phyloP scores from a whole-genome alignment of 345 rosid species.

The Lagerstroemia speciosa region DNA sequence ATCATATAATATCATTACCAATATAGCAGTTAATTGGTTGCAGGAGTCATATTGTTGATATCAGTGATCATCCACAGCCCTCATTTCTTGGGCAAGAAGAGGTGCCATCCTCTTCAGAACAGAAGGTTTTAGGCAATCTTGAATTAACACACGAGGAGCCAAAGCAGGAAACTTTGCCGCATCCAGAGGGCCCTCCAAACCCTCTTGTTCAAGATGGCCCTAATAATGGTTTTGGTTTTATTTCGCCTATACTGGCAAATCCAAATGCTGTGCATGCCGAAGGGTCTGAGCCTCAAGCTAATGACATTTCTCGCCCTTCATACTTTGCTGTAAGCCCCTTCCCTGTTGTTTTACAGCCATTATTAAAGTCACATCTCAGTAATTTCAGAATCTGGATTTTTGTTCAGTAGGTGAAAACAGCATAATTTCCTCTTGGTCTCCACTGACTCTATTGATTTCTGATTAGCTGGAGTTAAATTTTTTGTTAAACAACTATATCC shows the following conservation, averaged over 20 bases:
- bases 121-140: constrained; percentile 12
- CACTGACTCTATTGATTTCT: neutral
- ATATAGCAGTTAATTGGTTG: constrained; percentile 4
- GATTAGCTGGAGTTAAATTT: neutral
- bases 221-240: constrained; percentile 39
- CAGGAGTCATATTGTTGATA: constrained; percentile 32
- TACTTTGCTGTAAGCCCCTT: constrained; percentile 29
- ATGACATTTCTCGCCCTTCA: constrained; percentile 27
- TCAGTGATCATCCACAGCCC: constrained; percentile 30
- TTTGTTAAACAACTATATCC: neutral
- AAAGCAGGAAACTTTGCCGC: constrained; percentile 28
- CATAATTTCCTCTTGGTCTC: neutral
- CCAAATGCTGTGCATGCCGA: constrained; percentile 33
- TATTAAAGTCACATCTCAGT: neutral
- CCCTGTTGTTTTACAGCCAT: neutral
- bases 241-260: constrained; percentile 38
- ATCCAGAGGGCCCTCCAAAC: constrained; percentile 40
- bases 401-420: neutral
- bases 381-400: neutral
- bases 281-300: constrained; percentile 42
- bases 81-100: constrained; percentile 24
- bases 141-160: constrained; percentile 26
- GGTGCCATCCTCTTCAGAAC: constrained; percentile 17
- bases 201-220: constrained; percentile 42
- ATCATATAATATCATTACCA: neutral